Percentiles rank a stretch among this genome's conserved stretches.
Evolutionary conservation across 768 basidiomycete species (phyloP).

Genomic region (Kwoniella sp.): DNA sequence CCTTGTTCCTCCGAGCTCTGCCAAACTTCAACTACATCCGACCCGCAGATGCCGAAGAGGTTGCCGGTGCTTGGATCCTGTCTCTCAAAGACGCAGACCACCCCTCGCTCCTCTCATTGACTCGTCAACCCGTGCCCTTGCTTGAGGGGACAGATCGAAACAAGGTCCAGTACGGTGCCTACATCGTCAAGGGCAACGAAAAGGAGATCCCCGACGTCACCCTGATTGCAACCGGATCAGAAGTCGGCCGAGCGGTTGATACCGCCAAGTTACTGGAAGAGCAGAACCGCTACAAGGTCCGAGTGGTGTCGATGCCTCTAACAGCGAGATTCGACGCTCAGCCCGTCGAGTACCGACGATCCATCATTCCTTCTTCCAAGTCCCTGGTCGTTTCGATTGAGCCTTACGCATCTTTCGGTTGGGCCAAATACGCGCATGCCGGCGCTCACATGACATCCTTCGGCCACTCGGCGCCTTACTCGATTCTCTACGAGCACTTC

Average conservation of each 20-base stretch:
- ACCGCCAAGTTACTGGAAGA: constrained; percentile 39
- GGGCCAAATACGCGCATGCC: constrained; percentile 55
- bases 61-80: constrained; percentile 45
- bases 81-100: constrained; percentile 34
- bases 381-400: constrained; percentile 52
- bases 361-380: constrained; percentile 23
- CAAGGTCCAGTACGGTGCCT: constrained; percentile 45
- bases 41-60: constrained; percentile 54
- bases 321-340: constrained; percentile 48
- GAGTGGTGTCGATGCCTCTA: constrained; percentile 54
- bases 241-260: constrained; percentile 48
- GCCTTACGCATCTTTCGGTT: constrained; percentile 51
- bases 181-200: constrained; percentile 41
- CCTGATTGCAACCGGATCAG: constrained; percentile 50
- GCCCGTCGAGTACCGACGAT: constrained; percentile 35
- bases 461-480: constrained; percentile 51
- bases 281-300: constrained; percentile 23
- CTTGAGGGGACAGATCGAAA: constrained; percentile 43
- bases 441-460: constrained; percentile 53
- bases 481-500: constrained; percentile 49
- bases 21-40: constrained; percentile 52
- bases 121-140: constrained; percentile 49
- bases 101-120: constrained; percentile 45
- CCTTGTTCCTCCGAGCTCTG: constrained; percentile 47
- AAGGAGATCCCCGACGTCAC: constrained; percentile 38